Evolutionary conservation across 2,329 filamentous ascomycete species (phyloP), one percentile per base, ranked within the genome.

Genomic region (Stagonosporopsis rhizophila): DNA sequence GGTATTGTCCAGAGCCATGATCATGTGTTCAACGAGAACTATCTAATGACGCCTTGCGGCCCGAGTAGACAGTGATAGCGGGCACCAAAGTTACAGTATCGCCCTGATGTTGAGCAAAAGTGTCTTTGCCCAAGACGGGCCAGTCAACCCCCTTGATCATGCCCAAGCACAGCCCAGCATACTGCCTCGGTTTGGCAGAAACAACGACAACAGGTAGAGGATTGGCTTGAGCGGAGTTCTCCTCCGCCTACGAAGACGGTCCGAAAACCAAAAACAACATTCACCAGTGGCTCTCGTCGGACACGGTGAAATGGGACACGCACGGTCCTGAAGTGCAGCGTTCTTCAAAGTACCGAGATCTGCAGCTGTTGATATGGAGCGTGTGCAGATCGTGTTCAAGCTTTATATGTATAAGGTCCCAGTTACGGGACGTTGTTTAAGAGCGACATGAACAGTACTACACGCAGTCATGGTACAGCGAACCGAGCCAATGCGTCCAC

Each of bases 51-150:
- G 30, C 30, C 30, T 23, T 27, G n/a, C 47, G 53, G 42, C 19
- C 53, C 38, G 32, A 44, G 25, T 56, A 56, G 47, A 56, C 53
- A 47, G 53, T 47, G 23, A 44, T 56, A 56, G 53, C 11, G 14
- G 25, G 14, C 27, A 20, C 30, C 15, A 46, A 48, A 34, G 17
- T 46, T 47, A 52, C 53, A 35, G 19, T 17, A 30, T 35, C 32
- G 20, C 27, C 11, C 42, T 2, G 5, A 44, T 14, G 28, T 19
- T 19, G 41, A 32, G 11, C 25, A 37, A 25, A 30, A 46, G 40
- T 28, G 11, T 7, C 48, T 34, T 12, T 28, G 42, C 47, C 20
- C 44, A 39, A 42, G 37, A 23, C 17, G 23, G 19, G n/a, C 23
- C 25, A 25, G 19, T 20, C 8, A 34, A 20, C 11, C 22, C 22